Conservation (phyloP, 176 grass and related monocot species). For the Oryza officinalis region DNA sequence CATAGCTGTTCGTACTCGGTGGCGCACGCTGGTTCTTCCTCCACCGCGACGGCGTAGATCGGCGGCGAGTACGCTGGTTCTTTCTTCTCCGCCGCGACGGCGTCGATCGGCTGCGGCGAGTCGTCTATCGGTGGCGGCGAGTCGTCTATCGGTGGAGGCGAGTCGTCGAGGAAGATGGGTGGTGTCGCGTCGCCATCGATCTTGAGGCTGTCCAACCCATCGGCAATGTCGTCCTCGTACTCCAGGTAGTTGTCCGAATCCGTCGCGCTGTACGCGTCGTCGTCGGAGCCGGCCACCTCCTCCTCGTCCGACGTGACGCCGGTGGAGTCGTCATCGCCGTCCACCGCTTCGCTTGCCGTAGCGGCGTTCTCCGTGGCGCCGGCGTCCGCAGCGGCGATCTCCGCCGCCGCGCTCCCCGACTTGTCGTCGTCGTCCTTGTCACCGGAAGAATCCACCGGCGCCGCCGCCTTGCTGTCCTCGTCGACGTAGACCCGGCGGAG, state of each 20-base stretch:
- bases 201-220: background rate
- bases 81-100: no score
- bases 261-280: background rate
- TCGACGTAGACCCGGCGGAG: background rate
- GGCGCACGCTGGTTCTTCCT: background rate
- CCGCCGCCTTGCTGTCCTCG: background rate
- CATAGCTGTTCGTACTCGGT: background rate
- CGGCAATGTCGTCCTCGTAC: background rate
- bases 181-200: background rate
- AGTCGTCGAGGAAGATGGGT: background rate
- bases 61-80: background rate
- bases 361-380: background rate
- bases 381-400: no score
- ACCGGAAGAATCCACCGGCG: background rate
- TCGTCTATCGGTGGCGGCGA: background rate
- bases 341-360: no score
- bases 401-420: no score
- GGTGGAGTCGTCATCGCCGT: no score
- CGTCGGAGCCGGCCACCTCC: background rate
- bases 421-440: no score
- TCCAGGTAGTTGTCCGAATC: no score
- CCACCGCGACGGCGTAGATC: no score
- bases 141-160: background rate
- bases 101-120: no score
- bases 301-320: background rate